A percentile compares a stretch with the other conserved stretches of the same genome.
These are phyloP conservation scores for Alternaria arbusti DNA, from an alignment of 2,329 filamentous ascomycete genomes.

Conservation along the genomic window DNA sequence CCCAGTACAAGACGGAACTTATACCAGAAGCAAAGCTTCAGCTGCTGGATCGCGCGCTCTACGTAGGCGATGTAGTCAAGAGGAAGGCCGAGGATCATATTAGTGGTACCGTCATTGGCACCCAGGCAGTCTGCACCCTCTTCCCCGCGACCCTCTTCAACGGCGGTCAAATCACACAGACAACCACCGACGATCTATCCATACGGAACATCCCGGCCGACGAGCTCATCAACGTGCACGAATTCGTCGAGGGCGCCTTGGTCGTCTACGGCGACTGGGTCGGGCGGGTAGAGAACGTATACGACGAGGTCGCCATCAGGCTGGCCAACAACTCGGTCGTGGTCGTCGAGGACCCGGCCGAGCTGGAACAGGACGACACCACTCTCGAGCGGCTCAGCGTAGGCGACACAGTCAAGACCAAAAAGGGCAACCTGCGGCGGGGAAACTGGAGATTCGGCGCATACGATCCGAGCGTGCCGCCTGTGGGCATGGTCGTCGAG, in stretches of 20 bases:
- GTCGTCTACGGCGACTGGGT: conserved; percentile 64
- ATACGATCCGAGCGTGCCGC: conserved; percentile 57
- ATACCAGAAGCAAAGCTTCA: conserved; percentile 53
- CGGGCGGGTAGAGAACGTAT: conserved; percentile 59
- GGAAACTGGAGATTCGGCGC: conserved; percentile 61
- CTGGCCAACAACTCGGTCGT: conserved; percentile 62
- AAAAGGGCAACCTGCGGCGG: conserved; percentile 58
- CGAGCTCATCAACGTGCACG: conserved; percentile 55
- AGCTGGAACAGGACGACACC: conserved; percentile 48
- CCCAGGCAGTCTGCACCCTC: conserved; percentile 55
- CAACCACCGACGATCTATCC: conserved; percentile 39
- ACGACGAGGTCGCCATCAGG: conserved; percentile 58
- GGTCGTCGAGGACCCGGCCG: conserved; percentile 55
- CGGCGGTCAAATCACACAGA: conserved; percentile 27
- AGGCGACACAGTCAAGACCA: conserved; percentile 59
- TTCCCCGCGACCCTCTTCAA: conserved; percentile 41
- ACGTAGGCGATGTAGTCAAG: conserved; percentile 64
- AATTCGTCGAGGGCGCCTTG: conserved; percentile 58
- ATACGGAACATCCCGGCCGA: conserved; percentile 52
- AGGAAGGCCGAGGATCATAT: conserved; percentile 54
- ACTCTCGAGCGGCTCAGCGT: conserved; percentile 49
- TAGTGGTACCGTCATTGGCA: conserved; percentile 62
- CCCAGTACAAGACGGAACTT: conserved; percentile 50
- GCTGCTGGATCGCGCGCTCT: conserved; percentile 61
- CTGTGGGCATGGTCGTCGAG: conserved; percentile 61